Base-by-base conservation (phyloP, 1,284 basidiomycete genomes). In the Schizophyllum amplum region DNA sequence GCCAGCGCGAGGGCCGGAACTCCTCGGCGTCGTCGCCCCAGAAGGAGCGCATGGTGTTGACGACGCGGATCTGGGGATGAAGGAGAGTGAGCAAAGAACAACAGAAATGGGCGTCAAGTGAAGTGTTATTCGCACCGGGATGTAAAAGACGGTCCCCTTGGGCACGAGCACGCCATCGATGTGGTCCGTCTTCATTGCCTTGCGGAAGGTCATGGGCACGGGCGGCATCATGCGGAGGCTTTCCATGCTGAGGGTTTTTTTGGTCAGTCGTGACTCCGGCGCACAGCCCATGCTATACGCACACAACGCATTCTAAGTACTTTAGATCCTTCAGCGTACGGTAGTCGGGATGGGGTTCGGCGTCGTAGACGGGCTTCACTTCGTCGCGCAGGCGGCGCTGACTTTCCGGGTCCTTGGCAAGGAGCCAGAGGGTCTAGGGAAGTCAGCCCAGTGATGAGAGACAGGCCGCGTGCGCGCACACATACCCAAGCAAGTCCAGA, bases 261-360 rank as follows among this genome's bases (percentile, higher is more conserved):
- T 15, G 21, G 25, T 24, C n/a, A n/a, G n/a, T n/a, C n/a, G n/a
- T n/a, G n/a, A n/a, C n/a, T n/a, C n/a, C n/a, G n/a, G n/a, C n/a
- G n/a, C n/a, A n/a, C n/a, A n/a, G n/a, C n/a, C n/a, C n/a, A n/a
- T n/a, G n/a, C n/a, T 42, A 9, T 5, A 65, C 73, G 54, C 65
- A 79, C 78, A 80, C 66, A 15, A 80, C 76, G 54, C 74, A 73
- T 57, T 80, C 77, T 3, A 81, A 64, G 69, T 72, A 77, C 54
- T 68, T 65, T 15, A 79, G 67, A 26, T 76, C 75, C 59, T 78
- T 79, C 42, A 81, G 64, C 26, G 68, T 72, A 13, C 76, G 71
- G 56, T 79, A 78, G 54, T 75, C 73, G 0, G 76, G 75, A 11
- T 71, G 68, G 3, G 72, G 62, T 47, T 72, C 68, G 2, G 66